Percentiles rank a stretch among this genome's conserved stretches.
Evolutionary conservation across 805 yeast genomes (phyloP).

Genomic region (Candida insectorum): DNA sequence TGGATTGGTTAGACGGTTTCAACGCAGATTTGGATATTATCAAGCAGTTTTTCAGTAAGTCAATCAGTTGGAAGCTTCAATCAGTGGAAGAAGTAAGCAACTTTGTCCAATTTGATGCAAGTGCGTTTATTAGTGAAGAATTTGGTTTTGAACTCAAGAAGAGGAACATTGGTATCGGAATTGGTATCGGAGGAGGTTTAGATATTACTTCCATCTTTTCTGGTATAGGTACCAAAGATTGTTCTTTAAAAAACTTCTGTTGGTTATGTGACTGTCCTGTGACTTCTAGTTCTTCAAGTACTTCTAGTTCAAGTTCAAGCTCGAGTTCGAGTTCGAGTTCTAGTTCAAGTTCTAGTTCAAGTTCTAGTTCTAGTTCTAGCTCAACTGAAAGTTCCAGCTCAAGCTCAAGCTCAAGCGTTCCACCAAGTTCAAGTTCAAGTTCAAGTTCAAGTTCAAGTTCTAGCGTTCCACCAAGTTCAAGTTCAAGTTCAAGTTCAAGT

Average conservation of each 20-base stretch:
- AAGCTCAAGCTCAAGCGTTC: slow-evolving; percentile 28
- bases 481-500: slow-evolving; percentile 27
- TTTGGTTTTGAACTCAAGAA: background rate
- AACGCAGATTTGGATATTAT: no score
- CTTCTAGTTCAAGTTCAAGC: slow-evolving; percentile 1
- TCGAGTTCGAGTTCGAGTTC: slow-evolving; percentile 2
- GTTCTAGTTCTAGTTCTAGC: slow-evolving; percentile 10
- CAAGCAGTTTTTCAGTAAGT: no score
- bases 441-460: no score
- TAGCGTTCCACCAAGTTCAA: slow-evolving; percentile 25
- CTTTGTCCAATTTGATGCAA: no score
- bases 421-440: no score
- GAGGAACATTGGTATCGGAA: background rate
- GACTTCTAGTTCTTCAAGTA: slow-evolving; percentile 1
- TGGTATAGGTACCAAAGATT: slow-evolving; percentile 5
- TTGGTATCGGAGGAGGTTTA: no score
- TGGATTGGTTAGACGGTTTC: slow-evolving; percentile 9
- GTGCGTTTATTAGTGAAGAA: no score
- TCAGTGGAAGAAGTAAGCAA: no score
- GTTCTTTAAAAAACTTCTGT: slow-evolving; percentile 10
- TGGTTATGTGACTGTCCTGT: slow-evolving; percentile 12
- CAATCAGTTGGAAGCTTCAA: no score
- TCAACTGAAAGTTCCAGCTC: slow-evolving; percentile 24
- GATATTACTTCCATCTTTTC: slow-evolving; percentile 1
- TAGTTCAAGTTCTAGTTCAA: background rate